Conservation (phyloP, 2,329 filamentous ascomycete species). For the Cladosporium austrohemisphaericum region DNA sequence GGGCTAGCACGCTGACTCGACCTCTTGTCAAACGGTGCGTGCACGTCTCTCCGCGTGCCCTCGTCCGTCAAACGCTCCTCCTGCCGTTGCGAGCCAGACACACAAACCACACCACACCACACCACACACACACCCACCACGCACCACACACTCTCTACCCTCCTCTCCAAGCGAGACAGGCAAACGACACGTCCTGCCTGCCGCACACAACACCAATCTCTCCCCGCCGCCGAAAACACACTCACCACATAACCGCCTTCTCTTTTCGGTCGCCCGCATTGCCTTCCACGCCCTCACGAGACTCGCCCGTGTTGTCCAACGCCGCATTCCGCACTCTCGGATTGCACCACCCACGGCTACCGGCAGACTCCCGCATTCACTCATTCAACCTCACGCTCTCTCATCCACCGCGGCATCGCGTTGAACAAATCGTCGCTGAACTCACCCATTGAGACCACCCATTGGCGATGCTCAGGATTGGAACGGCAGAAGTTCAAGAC, state of each 20-base stretch:
- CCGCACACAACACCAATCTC: not conserved
- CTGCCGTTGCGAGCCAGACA: conserved; percentile 3
- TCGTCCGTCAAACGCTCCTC: not conserved
- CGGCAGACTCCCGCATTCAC: conserved; percentile 4
- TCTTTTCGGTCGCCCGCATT: conserved; percentile 3
- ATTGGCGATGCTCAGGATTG: conserved; percentile 13
- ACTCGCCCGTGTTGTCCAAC: conserved; percentile 12
- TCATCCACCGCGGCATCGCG: not conserved
- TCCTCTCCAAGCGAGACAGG: too few relatives aligned
- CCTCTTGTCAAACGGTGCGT: not conserved
- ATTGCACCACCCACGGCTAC: conserved; percentile 10
- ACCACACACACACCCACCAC: not conserved
- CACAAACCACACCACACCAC: not conserved
- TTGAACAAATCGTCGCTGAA: not conserved
- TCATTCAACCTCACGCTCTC: conserved; percentile 1
- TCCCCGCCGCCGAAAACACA: not conserved
- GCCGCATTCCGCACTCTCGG: conserved; percentile 12
- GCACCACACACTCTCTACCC: not conserved
- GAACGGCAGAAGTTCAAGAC: not conserved
- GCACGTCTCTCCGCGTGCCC: not conserved
- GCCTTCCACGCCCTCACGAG: conserved; percentile 3
- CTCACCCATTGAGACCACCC: not conserved
- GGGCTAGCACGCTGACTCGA: too few relatives aligned
- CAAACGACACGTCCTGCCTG: too few relatives aligned
- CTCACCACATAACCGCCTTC: not conserved